phyloP scores from a whole-genome alignment of 495 filamentous ascomycete species.

The Penicillium paxilli region DNA sequence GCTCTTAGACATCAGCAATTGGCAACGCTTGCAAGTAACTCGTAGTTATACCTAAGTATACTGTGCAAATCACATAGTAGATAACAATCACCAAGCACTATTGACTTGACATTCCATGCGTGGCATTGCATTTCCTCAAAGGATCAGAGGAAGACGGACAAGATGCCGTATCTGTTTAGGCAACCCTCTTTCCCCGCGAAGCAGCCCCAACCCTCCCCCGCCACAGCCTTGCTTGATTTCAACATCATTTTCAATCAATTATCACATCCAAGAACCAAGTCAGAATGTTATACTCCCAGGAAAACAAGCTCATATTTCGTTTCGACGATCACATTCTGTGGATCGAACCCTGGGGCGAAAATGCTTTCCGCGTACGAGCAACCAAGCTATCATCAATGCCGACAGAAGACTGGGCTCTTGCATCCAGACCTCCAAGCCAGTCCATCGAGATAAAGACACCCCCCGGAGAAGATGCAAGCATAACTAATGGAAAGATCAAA shows the following conservation, averaged over 20 bases:
- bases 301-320: slow-evolving; percentile 42
- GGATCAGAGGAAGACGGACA: not conserved
- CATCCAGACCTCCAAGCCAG: slow-evolving; percentile 18
- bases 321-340: slow-evolving; percentile 56
- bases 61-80: too few relatives aligned
- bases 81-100: too few relatives aligned
- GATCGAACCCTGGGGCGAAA: slow-evolving; percentile 56
- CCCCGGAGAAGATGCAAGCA: slow-evolving; percentile 33
- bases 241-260: not conserved
- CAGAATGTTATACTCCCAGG: slow-evolving; percentile 45
- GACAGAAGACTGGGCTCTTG: slow-evolving; percentile 54
- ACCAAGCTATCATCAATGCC: slow-evolving; percentile 51
- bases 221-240: not conserved
- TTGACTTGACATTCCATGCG: too few relatives aligned
- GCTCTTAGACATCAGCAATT: too few relatives aligned
- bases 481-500: slow-evolving; percentile 53
- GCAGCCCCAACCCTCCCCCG: not conserved
- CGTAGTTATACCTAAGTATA: too few relatives aligned
- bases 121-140: too few relatives aligned
- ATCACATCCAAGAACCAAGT: not conserved
- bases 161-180: not conserved
- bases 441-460: slow-evolving; percentile 23
- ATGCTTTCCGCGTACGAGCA: slow-evolving; percentile 54
- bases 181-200: not conserved
- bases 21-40: too few relatives aligned